Percentiles rank a stretch among this genome's conserved stretches.
These are phyloP conservation scores for Torulaspora globosa DNA, from an alignment of 1,139 yeast species.

Conservation along the genomic window DNA sequence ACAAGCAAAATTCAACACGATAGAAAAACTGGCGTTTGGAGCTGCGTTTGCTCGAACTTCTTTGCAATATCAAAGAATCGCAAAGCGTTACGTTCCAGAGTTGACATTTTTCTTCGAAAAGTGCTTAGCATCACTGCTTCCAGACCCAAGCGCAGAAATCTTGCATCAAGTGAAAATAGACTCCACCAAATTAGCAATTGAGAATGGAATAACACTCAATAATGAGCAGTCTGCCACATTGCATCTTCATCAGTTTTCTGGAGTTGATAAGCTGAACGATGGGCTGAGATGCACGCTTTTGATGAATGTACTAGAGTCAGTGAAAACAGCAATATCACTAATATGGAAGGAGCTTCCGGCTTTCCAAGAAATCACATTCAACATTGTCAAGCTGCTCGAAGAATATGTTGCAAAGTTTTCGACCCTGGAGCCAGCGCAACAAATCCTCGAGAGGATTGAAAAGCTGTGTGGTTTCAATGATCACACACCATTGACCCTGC, in stretches of 20 bases:
- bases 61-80: slow-evolving; percentile 67
- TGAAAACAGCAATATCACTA: slow-evolving; percentile 33
- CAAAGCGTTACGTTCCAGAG: slow-evolving; percentile 84
- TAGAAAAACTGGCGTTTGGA: slow-evolving; percentile 46
- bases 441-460: slow-evolving; percentile 43
- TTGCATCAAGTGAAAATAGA: slow-evolving; percentile 26
- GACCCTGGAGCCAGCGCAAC: slow-evolving; percentile 24
- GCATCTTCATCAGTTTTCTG: slow-evolving; percentile 25
- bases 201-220: slow-evolving; percentile 14
- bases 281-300: slow-evolving; percentile 38
- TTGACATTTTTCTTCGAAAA: slow-evolving; percentile 56
- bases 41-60: slow-evolving; percentile 61
- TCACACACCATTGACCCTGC: slow-evolving; percentile 74
- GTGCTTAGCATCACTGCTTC: slow-evolving; percentile 46
- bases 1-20: slow-evolving; percentile 41
- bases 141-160: slow-evolving; percentile 26
- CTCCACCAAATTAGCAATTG: slow-evolving; percentile 25
- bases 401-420: slow-evolving; percentile 24
- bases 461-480: slow-evolving; percentile 53
- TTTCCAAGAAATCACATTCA: slow-evolving; percentile 47
- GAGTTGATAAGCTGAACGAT: slow-evolving; percentile 22
- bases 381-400: slow-evolving; percentile 31
- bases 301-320: slow-evolving; percentile 31
- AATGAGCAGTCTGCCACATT: slow-evolving; percentile 16
- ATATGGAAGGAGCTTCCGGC: slow-evolving; percentile 67